A percentile compares a stretch with the other conserved stretches of the same genome.
phyloP scores from a whole-genome alignment of 805 yeast genomes.

The Saccharomyces kudriavzevii region DNA sequence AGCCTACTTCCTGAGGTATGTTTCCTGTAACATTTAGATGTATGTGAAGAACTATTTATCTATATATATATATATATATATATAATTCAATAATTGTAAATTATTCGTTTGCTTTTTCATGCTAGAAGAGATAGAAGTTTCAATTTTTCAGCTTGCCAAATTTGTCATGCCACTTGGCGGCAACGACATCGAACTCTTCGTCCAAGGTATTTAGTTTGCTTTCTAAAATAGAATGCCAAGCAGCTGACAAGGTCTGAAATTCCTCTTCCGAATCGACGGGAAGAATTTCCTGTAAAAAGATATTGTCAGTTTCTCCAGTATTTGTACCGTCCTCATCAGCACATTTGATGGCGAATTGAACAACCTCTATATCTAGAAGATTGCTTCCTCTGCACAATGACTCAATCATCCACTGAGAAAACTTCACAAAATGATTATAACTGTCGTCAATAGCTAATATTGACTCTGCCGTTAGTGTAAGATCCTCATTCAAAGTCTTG shows the following conservation, averaged over 20 bases:
- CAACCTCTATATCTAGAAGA: conserved; percentile 21
- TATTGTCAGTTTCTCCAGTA: conserved; percentile 23
- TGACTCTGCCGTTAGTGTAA: conserved; percentile 18
- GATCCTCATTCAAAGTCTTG: conserved; percentile 26
- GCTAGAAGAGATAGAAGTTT: not conserved
- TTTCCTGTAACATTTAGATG: not conserved
- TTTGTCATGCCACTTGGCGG: conserved; percentile 19
- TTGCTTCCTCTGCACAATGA: conserved; percentile 16
- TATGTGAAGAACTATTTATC: not conserved
- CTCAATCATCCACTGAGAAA: conserved; percentile 31
- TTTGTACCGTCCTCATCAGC: conserved; percentile 27
- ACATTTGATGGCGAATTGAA: conserved; percentile 26
- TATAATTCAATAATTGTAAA: not conserved
- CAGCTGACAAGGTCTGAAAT: conserved; percentile 15
- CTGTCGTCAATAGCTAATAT: conserved; percentile 22
- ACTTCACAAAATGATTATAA: conserved; percentile 29
- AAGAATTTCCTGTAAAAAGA: conserved; percentile 27
- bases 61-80: not conserved
- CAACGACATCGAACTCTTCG: conserved; percentile 12
- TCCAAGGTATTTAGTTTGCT: conserved; percentile 13
- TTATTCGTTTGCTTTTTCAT: not conserved
- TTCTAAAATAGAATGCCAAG: conserved; percentile 22
- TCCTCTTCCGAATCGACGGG: conserved; percentile 20
- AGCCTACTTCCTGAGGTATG: not conserved
- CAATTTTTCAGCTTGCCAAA: conserved; percentile 17